Evolutionary conservation across 306 rosid genomes (phyloP).

Genomic region (Gastrolobium villosum): DNA sequence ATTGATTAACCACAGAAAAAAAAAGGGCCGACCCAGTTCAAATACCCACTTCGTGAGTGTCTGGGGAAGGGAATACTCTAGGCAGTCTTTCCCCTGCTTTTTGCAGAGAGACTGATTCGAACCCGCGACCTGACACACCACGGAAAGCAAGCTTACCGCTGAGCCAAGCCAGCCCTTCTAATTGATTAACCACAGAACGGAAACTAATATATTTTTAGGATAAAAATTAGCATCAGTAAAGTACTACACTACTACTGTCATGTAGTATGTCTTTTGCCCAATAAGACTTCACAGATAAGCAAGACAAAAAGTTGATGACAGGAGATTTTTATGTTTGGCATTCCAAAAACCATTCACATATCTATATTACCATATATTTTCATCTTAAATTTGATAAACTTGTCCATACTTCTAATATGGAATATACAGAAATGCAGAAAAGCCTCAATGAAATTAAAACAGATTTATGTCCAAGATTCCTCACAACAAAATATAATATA

Average conservation of each 20-base stretch:
- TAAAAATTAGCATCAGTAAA: slow-evolving; percentile 34
- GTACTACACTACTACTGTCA: slow-evolving; percentile 34
- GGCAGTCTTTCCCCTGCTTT: too few relatives aligned
- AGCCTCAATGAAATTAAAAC: slow-evolving; percentile 8
- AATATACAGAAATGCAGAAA: not conserved
- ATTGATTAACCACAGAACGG: slow-evolving; percentile 29
- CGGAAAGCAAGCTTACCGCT: too few relatives aligned
- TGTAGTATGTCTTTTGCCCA: slow-evolving; percentile 1
- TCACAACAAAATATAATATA: slow-evolving; percentile 26
- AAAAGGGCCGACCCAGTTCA: too few relatives aligned
- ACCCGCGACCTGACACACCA: too few relatives aligned
- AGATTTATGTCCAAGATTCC: slow-evolving; percentile 5
- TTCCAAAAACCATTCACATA: slow-evolving; percentile 19
- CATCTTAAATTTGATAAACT: not conserved
- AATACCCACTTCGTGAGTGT: too few relatives aligned
- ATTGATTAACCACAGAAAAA: slow-evolving; percentile 32
- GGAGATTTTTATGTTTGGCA: slow-evolving; percentile 2
- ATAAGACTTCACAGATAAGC: not conserved
- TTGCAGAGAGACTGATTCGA: too few relatives aligned
- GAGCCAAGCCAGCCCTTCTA: too few relatives aligned
- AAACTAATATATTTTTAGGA: slow-evolving; percentile 20
- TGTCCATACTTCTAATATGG: slow-evolving; percentile 32
- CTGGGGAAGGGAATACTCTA: too few relatives aligned
- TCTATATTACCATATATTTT: slow-evolving; percentile 1
- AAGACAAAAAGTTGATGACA: not conserved